Percentiles rank a stretch among this genome's conserved stretches.
These are phyloP conservation scores for Aspergillus hancockii DNA, from an alignment of 495 filamentous ascomycete species.

Conservation along the genomic window DNA sequence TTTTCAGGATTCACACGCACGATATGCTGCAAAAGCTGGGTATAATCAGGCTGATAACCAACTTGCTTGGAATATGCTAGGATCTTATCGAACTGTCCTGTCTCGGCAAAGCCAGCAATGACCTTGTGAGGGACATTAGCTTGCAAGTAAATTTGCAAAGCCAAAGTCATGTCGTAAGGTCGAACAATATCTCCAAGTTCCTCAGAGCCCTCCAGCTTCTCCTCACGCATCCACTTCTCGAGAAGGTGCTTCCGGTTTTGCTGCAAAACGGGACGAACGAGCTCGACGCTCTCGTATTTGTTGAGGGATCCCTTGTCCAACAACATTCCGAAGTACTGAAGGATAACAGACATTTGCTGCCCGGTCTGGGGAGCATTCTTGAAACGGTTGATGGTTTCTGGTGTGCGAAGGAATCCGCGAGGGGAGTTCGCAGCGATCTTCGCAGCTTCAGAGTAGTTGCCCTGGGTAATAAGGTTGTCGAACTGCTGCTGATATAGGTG, in stretches of 20 bases:
- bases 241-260: slow-evolving; percentile 94
- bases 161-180: slow-evolving; percentile 82
- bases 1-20: slow-evolving; percentile 91
- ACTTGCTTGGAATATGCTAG: slow-evolving; percentile 80
- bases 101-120: slow-evolving; percentile 90
- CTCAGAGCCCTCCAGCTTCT: slow-evolving; percentile 93
- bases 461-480: slow-evolving; percentile 73
- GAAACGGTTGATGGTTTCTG: slow-evolving; percentile 91
- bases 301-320: slow-evolving; percentile 94
- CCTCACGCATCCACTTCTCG: slow-evolving; percentile 96
- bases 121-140: slow-evolving; percentile 90
- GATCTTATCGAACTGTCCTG: slow-evolving; percentile 94
- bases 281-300: slow-evolving; percentile 88
- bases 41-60: slow-evolving; percentile 90
- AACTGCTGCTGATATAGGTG: slow-evolving; percentile 93
- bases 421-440: slow-evolving; percentile 97
- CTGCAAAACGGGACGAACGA: slow-evolving; percentile 86
- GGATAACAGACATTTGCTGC: slow-evolving; percentile 83
- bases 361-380: slow-evolving; percentile 74
- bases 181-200: slow-evolving; percentile 93
- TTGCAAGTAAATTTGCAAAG: slow-evolving; percentile 80
- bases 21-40: slow-evolving; percentile 86
- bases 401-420: slow-evolving; percentile 88
- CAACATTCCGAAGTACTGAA: slow-evolving; percentile 97
- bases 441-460: slow-evolving; percentile 82